phyloP scores from a whole-genome alignment of 106 monocot genomes.

The Chionographis japonica region DNA sequence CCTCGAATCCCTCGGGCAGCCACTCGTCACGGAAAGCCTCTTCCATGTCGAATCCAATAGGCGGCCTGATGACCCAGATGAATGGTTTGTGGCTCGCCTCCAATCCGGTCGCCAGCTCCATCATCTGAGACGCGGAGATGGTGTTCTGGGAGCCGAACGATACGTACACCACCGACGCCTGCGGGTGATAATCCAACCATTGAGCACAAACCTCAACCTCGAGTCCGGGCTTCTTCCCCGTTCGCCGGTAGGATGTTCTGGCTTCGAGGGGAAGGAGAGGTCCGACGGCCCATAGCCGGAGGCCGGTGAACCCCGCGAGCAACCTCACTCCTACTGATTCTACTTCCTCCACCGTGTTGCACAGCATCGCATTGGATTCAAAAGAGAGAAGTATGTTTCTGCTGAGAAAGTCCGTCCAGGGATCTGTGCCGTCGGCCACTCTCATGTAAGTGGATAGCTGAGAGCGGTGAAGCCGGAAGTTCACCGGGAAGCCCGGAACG shows the following conservation, averaged over 20 bases:
- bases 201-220: too few relatives aligned
- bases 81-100: conserved; percentile 20
- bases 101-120: conserved; percentile 20
- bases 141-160: conserved; percentile 19
- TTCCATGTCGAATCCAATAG: conserved; percentile 14
- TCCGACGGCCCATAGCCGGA: conserved; percentile 6
- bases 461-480: conserved; percentile 16
- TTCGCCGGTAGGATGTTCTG: too few relatives aligned
- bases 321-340: conserved; percentile 1
- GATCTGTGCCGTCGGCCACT: not conserved
- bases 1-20: conserved; percentile 12
- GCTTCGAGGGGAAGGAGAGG: too few relatives aligned
- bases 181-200: not conserved
- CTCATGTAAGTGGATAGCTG: conserved; percentile 16
- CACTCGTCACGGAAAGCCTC: conserved; percentile 25
- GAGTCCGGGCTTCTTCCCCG: too few relatives aligned
- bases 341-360: conserved; percentile 25
- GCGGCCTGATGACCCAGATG: conserved; percentile 28
- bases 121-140: conserved; percentile 19
- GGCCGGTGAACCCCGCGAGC: not conserved
- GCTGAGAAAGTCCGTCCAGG: conserved; percentile 10
- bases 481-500: conserved; percentile 28
- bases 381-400: not conserved
- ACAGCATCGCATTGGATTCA: conserved; percentile 13
- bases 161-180: conserved; percentile 5